Evolutionary conservation across 2,329 filamentous ascomycete species (phyloP).

Genomic region (Exserohilum rostratum): DNA sequence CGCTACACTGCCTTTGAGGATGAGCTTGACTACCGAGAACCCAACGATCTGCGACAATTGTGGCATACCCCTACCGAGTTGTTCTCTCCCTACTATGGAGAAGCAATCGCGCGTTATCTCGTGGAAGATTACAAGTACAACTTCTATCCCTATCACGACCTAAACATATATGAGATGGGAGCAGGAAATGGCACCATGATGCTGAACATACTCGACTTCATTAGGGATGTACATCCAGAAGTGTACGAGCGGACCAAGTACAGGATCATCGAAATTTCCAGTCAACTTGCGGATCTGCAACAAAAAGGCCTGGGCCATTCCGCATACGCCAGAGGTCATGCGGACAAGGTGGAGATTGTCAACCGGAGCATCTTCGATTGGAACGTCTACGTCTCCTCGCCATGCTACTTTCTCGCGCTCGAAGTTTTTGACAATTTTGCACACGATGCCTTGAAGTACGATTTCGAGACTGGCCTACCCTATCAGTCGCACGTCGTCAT

Average conservation of each 20-base stretch:
- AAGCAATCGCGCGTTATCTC: constrained; percentile 94
- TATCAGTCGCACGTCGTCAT: constrained; percentile 90
- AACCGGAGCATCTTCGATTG: constrained; percentile 96
- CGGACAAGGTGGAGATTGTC: constrained; percentile 88
- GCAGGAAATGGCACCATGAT: constrained; percentile 97
- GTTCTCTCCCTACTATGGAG: constrained; percentile 94
- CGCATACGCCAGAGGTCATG: constrained; percentile 74
- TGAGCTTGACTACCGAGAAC: constrained; percentile 73
- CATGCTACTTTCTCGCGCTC: constrained; percentile 96
- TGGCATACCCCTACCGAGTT: constrained; percentile 99
- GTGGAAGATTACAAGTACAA: constrained; percentile 95
- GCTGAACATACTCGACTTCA: constrained; percentile 97
- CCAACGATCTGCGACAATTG: constrained; percentile 81
- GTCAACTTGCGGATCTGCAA: constrained; percentile 79
- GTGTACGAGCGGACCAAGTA: constrained; percentile 94
- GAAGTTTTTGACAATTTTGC: constrained; percentile 99
- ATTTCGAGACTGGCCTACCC: constrained; percentile 77
- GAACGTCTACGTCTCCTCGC: constrained; percentile 83
- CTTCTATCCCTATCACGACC: constrained; percentile 92
- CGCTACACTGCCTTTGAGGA: constrained; percentile 93
- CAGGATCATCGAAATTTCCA: constrained; percentile 94
- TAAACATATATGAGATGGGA: constrained; percentile 98
- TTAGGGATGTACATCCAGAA: constrained; percentile 84
- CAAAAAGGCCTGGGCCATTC: constrained; percentile 69
- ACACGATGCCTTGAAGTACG: constrained; percentile 92